These are phyloP conservation scores for Pulveroboletus frians DNA, from an alignment of 768 basidiomycete species.

Conservation along the genomic window DNA sequence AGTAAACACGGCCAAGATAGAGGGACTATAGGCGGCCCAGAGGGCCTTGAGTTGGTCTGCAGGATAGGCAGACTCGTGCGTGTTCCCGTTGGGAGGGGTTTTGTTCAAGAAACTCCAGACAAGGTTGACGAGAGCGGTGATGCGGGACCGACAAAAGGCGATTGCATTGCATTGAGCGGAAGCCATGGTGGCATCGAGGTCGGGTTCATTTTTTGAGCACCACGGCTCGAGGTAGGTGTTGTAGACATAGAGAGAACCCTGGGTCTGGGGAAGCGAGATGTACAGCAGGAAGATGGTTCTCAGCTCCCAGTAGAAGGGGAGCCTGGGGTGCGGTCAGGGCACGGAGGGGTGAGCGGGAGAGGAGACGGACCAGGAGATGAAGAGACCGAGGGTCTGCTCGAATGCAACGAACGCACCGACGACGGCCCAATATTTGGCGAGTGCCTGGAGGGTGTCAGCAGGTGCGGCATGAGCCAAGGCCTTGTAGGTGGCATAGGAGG, in stretches of 20 bases:
- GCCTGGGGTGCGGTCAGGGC: slow-evolving; percentile 37
- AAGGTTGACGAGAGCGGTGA: slow-evolving; percentile 45
- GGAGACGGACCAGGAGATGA: slow-evolving; percentile 56
- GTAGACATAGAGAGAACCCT: slow-evolving; percentile 71
- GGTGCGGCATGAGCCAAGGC: slow-evolving; percentile 51
- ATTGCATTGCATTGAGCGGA: slow-evolving; percentile 50
- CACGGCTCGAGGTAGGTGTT: slow-evolving; percentile 57
- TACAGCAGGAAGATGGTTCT: slow-evolving; percentile 67
- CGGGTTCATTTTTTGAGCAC: slow-evolving; percentile 50
- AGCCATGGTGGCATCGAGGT: slow-evolving; percentile 54
- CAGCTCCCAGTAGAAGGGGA: slow-evolving; percentile 73
- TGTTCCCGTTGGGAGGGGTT: slow-evolving; percentile 17
- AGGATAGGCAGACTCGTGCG: slow-evolving; percentile 16
- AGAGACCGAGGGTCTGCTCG: slow-evolving; percentile 58
- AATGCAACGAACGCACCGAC: slow-evolving; percentile 55
- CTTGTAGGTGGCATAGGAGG: slow-evolving; percentile 64
- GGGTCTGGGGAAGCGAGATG: slow-evolving; percentile 62
- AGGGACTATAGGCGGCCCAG: slow-evolving; percentile 40
- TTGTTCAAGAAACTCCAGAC: slow-evolving; percentile 43
- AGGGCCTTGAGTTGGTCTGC: slow-evolving; percentile 34
- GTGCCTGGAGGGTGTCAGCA: slow-evolving; percentile 50
- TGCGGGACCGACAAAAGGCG: slow-evolving; percentile 49
- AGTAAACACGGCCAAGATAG: slow-evolving; percentile 31
- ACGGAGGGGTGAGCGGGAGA: not conserved
- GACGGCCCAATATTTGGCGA: slow-evolving; percentile 62